Base-by-base conservation (phyloP, 495 filamentous ascomycete genomes). In the Xylaria venustula region DNA sequence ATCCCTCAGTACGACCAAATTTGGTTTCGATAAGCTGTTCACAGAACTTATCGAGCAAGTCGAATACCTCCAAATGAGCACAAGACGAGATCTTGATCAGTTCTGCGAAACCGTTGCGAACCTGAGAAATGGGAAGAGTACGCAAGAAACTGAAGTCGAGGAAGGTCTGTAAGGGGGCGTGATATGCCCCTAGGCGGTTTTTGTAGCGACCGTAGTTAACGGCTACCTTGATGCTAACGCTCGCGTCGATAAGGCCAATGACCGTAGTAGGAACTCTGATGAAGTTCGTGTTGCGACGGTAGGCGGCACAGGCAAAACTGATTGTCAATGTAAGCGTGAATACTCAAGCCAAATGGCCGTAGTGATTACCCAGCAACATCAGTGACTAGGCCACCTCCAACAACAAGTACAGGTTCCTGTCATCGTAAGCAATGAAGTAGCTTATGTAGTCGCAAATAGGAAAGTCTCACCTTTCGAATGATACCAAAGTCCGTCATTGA, bases 151-250 rank as follows among this genome's bases (percentile, higher is more conserved):
- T 80, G 71, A 87, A 88, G 65, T 88, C 85, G 41, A 88, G 79
- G 72, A 88, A 87, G 23, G 86, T 87, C 56, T 86, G 82, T 47
- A 83, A 73, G 0, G 86, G 86, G 5, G 86, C 84, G 72, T 88
- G 86, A 62, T 87, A 88, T 9, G 86, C 86, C 6, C 86, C 86
- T 1, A 88, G 78, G 4, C 84, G 73, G 66, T 88, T 88, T 75
- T 88, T 88, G 69, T 85, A 84, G 60, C 83, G 80, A 61, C 81
- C 82, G 54, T 88, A 83, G 70, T 89, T 88, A 55, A 89, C 85
- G 23, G 83, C 85, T 14, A 86, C 82, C 62, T 86, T 87, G 69
- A 88, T 87, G 37, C 78, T 83, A 44, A 88, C 85, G 2, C 81
- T 85, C 3, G 86, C 86, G 66, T 88, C 86, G 57, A 88, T 88